Conservation (phyloP, 352 stramenopile species). For the Phytopythium boreale region DNA sequence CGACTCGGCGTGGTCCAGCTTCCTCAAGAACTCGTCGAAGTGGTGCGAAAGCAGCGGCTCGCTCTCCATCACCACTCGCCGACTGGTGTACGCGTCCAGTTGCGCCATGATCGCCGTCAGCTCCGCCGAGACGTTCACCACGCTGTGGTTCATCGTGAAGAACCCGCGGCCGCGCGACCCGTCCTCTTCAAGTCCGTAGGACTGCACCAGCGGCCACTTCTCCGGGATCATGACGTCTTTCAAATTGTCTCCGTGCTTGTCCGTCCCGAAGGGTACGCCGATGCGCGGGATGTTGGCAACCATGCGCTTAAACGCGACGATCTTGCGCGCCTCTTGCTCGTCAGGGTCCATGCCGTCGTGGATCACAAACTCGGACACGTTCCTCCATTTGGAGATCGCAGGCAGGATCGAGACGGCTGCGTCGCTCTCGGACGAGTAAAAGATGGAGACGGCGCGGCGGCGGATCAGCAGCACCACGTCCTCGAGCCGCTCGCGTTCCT, state of each 20-base stretch:
- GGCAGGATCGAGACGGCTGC: conserved; percentile 58
- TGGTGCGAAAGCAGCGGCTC: conserved; percentile 54
- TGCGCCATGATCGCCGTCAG: conserved; percentile 36
- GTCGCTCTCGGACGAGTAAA: conserved; percentile 68
- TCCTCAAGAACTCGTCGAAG: conserved; percentile 61
- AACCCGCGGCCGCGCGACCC: conserved; percentile 41
- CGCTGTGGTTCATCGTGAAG: conserved; percentile 73
- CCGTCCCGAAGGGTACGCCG: conserved; percentile 52
- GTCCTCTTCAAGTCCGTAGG: conserved; percentile 51
- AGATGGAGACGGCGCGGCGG: conserved; percentile 36
- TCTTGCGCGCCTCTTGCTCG: conserved; percentile 68
- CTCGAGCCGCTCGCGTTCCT: conserved; percentile 63
- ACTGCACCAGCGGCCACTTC: conserved; percentile 76
- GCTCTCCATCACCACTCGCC: conserved; percentile 47
- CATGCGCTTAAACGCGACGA: conserved; percentile 64
- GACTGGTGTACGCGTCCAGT: conserved; percentile 54
- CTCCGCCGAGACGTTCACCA: conserved; percentile 48
- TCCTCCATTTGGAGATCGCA: conserved; percentile 59
- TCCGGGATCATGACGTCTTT: conserved; percentile 56
- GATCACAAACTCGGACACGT: conserved; percentile 63
- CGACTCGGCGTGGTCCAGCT: conserved; percentile 63
- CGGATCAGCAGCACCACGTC: conserved; percentile 65
- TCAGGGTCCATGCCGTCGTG: conserved; percentile 67
- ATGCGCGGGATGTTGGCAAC: conserved; percentile 38
- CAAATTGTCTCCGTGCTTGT: conserved; percentile 28